These are phyloP conservation scores for Leccinum fibrillosum DNA, from an alignment of 768 basidiomycete genomes.

Conservation along the genomic window DNA sequence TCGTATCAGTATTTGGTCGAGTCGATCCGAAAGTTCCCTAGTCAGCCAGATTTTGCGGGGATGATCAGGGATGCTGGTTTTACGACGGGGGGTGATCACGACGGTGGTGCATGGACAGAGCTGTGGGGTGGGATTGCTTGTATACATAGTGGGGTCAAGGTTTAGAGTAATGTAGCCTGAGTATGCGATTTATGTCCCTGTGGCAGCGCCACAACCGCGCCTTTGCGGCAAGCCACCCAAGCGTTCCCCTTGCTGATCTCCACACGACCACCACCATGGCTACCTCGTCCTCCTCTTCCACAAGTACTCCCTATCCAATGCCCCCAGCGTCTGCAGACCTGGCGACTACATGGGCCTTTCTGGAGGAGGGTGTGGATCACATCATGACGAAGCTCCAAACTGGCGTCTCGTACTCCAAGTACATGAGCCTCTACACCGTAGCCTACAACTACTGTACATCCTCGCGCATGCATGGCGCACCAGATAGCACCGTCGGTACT, in stretches of 20 bases:
- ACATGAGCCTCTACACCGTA: conserved; percentile 86
- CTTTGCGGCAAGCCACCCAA: conserved; percentile 17
- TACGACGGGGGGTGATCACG: conserved; percentile 61
- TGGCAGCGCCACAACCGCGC: conserved; percentile 29
- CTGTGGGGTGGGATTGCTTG: conserved; percentile 87
- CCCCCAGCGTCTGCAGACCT: conserved; percentile 69
- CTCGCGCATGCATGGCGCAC: conserved; percentile 65
- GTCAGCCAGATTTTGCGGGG: conserved; percentile 80
- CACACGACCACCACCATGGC: conserved; percentile 33
- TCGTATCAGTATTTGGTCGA: conserved; percentile 99
- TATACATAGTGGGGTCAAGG: conserved; percentile 81
- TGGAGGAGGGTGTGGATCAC: conserved; percentile 84
- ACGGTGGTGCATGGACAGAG: conserved; percentile 83
- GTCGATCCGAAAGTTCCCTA: conserved; percentile 91
- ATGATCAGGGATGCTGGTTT: conserved; percentile 91
- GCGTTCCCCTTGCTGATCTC: conserved; percentile 11
- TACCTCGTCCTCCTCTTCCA: conserved; percentile 28
- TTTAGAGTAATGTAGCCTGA: conserved; percentile 35
- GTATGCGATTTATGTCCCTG: not conserved
- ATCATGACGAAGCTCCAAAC: conserved; percentile 91
- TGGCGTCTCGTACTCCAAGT: conserved; percentile 85
- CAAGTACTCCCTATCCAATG: conserved; percentile 45
- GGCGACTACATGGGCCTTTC: conserved; percentile 82
- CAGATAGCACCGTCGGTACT: conserved; percentile 32
- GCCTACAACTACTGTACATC: conserved; percentile 98